Evolutionary conservation across 1,284 basidiomycete species (phyloP), one percentile per base, ranked within the genome.

Genomic region (Tylopilus orsonianus): DNA sequence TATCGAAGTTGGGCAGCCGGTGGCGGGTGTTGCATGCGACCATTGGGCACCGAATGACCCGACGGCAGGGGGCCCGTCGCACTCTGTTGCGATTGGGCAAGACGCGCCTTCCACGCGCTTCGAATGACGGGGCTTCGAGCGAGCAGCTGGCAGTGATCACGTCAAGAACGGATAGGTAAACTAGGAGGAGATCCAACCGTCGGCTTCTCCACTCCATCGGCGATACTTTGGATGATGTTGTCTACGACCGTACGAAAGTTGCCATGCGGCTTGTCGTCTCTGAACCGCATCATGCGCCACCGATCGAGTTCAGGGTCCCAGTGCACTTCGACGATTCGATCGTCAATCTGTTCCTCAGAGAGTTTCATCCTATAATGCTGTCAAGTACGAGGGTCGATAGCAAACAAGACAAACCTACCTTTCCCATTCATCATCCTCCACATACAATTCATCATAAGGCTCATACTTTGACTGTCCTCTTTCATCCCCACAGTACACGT

Each of bases 351-450:
- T 62, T 95, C 89, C 5, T 86, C 85, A 0, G 83, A 81, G 3
- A 74, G 70, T 63, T 98, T 98, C 77, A 95, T 79, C 56, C 94
- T 97, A 64, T 46, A 27, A 54, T 42, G 36, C 26, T 38, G 48
- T 60, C 20, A 46, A 49, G 45, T 27, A 41, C 43, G 26, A 41
- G 41, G 27, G 12, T 44, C 38, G 19, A 48, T 19, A 43, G 39
- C 16, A 22, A 26, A 37, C 26, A 32, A 40, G 8, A n/a, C 1
- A 35, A 22, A 73, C 88, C 57, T 57, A 95, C 91, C 70, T 73
- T 68, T 95, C 90, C 97, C 97, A 99, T 64, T 97, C 93, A 2
- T 87, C 85, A 57, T 97, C 93, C 4, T 83, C 81, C 18, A 99
- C 83, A 54, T 85, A 78, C 75, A 99, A 81, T 48, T 83, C 80